Conservation (phyloP, 2,329 filamentous ascomycete genomes). For the Ophiocordyceps camponoti-floridani region DNA sequence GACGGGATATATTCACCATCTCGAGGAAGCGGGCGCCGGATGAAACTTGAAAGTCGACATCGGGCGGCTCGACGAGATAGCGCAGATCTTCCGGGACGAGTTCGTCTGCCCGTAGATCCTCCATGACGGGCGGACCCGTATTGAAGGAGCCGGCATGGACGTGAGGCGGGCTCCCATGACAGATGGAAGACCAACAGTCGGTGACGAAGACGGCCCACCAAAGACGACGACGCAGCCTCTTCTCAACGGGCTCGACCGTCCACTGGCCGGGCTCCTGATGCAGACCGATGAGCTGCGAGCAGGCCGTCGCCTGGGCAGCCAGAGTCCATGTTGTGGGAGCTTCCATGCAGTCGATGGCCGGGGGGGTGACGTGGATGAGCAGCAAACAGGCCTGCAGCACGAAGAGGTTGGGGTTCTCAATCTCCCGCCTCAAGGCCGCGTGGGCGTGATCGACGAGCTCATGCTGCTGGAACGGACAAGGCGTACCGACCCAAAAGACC, state of each 20-base stretch:
- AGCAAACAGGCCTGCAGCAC: constrained; percentile 27
- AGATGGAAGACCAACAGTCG: constrained; percentile 26
- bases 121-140: constrained; percentile 18
- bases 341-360: constrained; percentile 25
- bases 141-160: constrained; percentile 21
- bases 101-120: constrained; percentile 24
- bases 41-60: constrained; percentile 14
- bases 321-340: constrained; percentile 26
- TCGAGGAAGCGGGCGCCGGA: constrained; percentile 20
- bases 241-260: constrained; percentile 23
- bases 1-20: constrained; percentile 12
- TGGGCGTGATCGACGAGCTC: constrained; percentile 22
- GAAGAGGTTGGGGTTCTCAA: constrained; percentile 26
- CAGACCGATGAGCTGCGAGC: constrained; percentile 26
- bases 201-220: constrained; percentile 26
- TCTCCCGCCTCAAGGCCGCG: constrained; percentile 22
- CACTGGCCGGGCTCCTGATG: constrained; percentile 23
- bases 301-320: constrained; percentile 22
- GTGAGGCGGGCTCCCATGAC: constrained; percentile 27
- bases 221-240: constrained; percentile 21
- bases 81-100: constrained; percentile 17
- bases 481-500: constrained; percentile 19
- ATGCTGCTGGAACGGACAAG: constrained; percentile 20
- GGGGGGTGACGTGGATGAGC: constrained; percentile 24
- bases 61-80: constrained; percentile 15